Evolutionary conservation across 495 filamentous ascomycete species (phyloP), one percentile per base, ranked within the genome.

Genomic region (Penicillium flavigenum): DNA sequence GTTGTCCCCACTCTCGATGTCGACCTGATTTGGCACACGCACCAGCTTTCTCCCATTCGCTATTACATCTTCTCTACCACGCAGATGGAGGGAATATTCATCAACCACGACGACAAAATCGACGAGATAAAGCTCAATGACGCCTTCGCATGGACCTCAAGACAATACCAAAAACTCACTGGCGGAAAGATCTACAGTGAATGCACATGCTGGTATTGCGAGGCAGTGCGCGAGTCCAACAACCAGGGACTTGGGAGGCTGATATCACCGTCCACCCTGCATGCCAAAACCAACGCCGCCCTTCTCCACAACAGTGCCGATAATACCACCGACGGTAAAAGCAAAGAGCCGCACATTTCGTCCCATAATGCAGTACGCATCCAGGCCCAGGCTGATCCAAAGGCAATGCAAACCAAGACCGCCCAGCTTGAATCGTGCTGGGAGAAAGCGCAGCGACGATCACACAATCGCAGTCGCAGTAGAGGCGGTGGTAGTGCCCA

Each of bases 191-290:
- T 88, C 26, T 96, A 94, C 70, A 87, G 81, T 29, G 87, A 90
- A 69, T 96, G 91, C 66, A 91, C 86, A 4, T 96, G 91, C 72
- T 96, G 91, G 90, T 92, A 91, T 67, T 96, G 91, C 74, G 90
- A 94, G 76, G 83, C 86, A 6, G 31, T 51, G 11, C 48, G 48
- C 4, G 48, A 51, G 31, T n/a, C 48, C 20, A 22, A 51, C 34
- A 51, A 31, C 12, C 14, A 36, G 31, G 48, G 48, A 51, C 48
- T 51, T 22, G 27, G 27, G 9, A 22, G 48, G 6, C 20, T 51
- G 26, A 51, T 51, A 20, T 51, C 48, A 2, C 17, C 26, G 19
- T 32, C 24, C 5, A 16, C 31, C 11, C 3, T 16, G 6, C 26
- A 36, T 3, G 48, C 48, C 27, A 51, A 51, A 16, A 8, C 31